Conservation (phyloP, 2,329 filamentous ascomycete species). For the Epichloe baconii region DNA sequence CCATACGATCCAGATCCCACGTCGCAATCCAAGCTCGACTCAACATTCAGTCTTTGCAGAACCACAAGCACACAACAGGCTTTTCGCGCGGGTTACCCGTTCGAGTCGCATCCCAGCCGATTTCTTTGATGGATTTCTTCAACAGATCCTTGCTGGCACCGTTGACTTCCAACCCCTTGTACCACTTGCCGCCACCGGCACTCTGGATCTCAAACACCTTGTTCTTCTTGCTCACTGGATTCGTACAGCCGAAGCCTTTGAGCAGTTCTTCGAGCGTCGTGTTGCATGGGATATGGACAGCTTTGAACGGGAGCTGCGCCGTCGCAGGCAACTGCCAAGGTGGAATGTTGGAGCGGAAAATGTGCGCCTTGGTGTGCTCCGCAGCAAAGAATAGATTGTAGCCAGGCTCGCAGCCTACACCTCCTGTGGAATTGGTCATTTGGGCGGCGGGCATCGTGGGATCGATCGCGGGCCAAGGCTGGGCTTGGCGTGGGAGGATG, state of each 20-base stretch:
- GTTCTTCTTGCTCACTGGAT: conserved; percentile 38
- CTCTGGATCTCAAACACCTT: conserved; percentile 42
- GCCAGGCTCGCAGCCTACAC: conserved; percentile 44
- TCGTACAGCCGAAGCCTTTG: conserved; percentile 42
- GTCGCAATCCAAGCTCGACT: neutral
- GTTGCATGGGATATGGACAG: conserved; percentile 37
- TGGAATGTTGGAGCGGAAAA: conserved; percentile 36
- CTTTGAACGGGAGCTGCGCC: conserved; percentile 31
- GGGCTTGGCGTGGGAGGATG: conserved; percentile 25
- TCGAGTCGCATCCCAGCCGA: conserved; percentile 45
- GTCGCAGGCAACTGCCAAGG: conserved; percentile 39
- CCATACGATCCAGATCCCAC: too few relatives aligned
- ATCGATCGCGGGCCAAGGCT: conserved; percentile 29
- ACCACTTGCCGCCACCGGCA: conserved; percentile 45
- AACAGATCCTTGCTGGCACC: conserved; percentile 37
- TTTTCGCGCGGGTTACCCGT: conserved; percentile 34
- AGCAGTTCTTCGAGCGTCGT: conserved; percentile 44
- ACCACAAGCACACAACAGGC: conserved; percentile 47
- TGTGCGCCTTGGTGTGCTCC: conserved; percentile 45
- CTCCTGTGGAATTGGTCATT: conserved; percentile 43
- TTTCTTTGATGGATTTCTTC: conserved; percentile 35
- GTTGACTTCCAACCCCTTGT: conserved; percentile 37
- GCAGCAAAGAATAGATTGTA: conserved; percentile 50
- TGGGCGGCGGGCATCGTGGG: conserved; percentile 36
- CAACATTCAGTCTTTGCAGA: conserved; percentile 34